Evolutionary conservation across 257 asterid genomes (phyloP).

Genomic region (Asclepias syriaca): DNA sequence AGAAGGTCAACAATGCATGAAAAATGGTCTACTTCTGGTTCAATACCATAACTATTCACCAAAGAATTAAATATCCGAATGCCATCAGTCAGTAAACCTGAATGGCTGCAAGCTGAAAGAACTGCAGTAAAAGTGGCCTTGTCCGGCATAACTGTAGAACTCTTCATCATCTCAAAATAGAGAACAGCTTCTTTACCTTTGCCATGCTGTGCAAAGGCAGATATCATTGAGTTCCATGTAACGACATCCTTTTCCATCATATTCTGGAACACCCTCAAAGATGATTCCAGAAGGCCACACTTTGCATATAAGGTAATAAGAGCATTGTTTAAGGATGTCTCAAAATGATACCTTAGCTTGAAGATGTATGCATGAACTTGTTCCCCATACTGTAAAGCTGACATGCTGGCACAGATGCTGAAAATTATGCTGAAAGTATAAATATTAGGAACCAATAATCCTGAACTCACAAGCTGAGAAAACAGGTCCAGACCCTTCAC

Average conservation of each 20-base stretch:
- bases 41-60: slow-evolving; percentile 39
- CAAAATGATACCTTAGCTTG: slow-evolving; percentile 40
- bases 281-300: slow-evolving; percentile 53
- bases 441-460: slow-evolving; percentile 43
- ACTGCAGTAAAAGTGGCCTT: slow-evolving; percentile 74
- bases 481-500: slow-evolving; percentile 46
- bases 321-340: slow-evolving; percentile 55
- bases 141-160: slow-evolving; percentile 44
- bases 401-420: slow-evolving; percentile 56
- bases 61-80: slow-evolving; percentile 50
- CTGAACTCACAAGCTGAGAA: slow-evolving; percentile 29
- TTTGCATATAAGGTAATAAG: slow-evolving; percentile 67
- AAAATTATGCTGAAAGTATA: slow-evolving; percentile 70
- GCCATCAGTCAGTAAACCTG: slow-evolving; percentile 66
- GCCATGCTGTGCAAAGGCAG: slow-evolving; percentile 75
- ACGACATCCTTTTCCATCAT: slow-evolving; percentile 51
- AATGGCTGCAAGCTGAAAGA: slow-evolving; percentile 85
- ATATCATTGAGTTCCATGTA: slow-evolving; percentile 78
- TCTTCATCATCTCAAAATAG: slow-evolving; percentile 60
- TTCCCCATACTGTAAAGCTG: slow-evolving; percentile 57
- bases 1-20: slow-evolving; percentile 73
- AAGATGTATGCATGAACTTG: slow-evolving; percentile 51
- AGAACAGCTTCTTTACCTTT: slow-evolving; percentile 55
- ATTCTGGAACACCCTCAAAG: slow-evolving; percentile 48
- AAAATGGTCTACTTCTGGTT: slow-evolving; percentile 58